A percentile compares a stretch with the other conserved stretches of the same genome.
Conservation (phyloP, 148 eudicot genomes). For the Rhododendron mucronatum region DNA sequence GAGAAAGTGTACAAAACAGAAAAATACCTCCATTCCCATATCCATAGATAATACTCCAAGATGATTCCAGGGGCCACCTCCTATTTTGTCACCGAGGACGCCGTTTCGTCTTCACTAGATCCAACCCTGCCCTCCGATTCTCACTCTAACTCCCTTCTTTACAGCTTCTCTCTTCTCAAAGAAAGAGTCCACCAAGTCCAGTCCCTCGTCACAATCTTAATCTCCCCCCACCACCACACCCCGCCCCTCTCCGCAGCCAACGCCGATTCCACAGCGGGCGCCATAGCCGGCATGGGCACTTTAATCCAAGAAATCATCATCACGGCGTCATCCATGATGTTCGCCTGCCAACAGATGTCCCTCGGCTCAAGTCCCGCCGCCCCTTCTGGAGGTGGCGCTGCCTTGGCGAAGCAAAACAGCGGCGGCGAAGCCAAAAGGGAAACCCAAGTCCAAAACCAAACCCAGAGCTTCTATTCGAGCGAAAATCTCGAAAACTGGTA, state of each 20-base stretch:
- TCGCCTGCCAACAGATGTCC: slow-evolving; percentile 64
- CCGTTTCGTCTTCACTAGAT: slow-evolving; percentile 18
- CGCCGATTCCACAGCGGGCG: slow-evolving; percentile 21
- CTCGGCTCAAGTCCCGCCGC: slow-evolving; percentile 6
- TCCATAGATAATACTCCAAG: not conserved
- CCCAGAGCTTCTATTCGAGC: slow-evolving; percentile 5
- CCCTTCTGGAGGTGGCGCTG: not conserved
- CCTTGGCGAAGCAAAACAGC: not conserved
- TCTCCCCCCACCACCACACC: slow-evolving; percentile 19
- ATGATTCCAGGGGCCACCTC: slow-evolving; percentile 24
- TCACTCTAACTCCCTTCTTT: slow-evolving; percentile 36
- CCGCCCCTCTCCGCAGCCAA: not conserved
- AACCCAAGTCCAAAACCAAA: not conserved
- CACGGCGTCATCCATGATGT: slow-evolving; percentile 72
- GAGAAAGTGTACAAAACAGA: not conserved
- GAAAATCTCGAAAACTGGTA: slow-evolving; percentile 23
- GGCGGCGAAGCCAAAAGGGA: not conserved
- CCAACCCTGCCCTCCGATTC: slow-evolving; percentile 6
- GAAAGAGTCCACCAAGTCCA: slow-evolving; percentile 53
- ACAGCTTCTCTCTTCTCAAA: slow-evolving; percentile 44
- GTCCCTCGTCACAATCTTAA: slow-evolving; percentile 26
- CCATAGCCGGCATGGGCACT: slow-evolving; percentile 40
- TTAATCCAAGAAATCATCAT: slow-evolving; percentile 62
- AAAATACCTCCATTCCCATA: not conserved
- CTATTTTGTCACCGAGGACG: slow-evolving; percentile 7